Evolutionary conservation across 768 basidiomycete genomes (phyloP).

Genomic region (Melanogaster broomeanus): DNA sequence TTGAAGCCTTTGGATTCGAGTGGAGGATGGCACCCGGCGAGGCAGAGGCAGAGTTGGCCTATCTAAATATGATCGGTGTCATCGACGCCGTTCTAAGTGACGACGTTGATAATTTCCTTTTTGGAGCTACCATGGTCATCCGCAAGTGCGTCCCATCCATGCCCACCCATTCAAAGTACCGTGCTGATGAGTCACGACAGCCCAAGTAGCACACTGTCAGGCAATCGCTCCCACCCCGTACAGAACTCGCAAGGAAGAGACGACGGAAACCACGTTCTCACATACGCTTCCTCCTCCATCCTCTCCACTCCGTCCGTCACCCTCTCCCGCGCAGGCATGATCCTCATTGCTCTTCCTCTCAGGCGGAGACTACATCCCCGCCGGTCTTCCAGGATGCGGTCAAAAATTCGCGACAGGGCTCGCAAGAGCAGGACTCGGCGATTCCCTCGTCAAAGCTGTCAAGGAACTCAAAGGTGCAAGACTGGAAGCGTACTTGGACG

Average conservation of each 20-base stretch:
- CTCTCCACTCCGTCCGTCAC: constrained; percentile 46
- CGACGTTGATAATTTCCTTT: constrained; percentile 91
- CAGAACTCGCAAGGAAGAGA: constrained; percentile 69
- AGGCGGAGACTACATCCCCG: constrained; percentile 90
- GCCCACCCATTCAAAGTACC: neutral
- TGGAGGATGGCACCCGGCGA: constrained; percentile 88
- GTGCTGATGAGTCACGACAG: constrained; percentile 38
- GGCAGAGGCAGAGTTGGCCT: constrained; percentile 92
- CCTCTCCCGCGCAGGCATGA: constrained; percentile 65
- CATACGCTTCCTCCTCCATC: constrained; percentile 41
- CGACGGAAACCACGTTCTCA: constrained; percentile 66
- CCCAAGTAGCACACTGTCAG: constrained; percentile 70
- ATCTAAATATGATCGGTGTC: constrained; percentile 75
- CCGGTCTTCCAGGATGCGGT: constrained; percentile 69
- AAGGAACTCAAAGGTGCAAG: constrained; percentile 43
- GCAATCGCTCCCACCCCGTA: constrained; percentile 64
- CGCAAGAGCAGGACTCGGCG: constrained; percentile 80
- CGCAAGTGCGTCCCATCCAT: constrained; percentile 60
- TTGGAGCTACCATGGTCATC: constrained; percentile 81
- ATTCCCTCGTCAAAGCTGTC: constrained; percentile 63
- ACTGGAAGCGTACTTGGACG: constrained; percentile 54
- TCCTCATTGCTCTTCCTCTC: constrained; percentile 82
- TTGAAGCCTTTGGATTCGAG: constrained; percentile 80
- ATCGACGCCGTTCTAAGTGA: constrained; percentile 92
- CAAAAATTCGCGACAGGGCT: constrained; percentile 73